phyloP scores from a whole-genome alignment of 176 grass and related monocot species.

The Carex pumila region DNA sequence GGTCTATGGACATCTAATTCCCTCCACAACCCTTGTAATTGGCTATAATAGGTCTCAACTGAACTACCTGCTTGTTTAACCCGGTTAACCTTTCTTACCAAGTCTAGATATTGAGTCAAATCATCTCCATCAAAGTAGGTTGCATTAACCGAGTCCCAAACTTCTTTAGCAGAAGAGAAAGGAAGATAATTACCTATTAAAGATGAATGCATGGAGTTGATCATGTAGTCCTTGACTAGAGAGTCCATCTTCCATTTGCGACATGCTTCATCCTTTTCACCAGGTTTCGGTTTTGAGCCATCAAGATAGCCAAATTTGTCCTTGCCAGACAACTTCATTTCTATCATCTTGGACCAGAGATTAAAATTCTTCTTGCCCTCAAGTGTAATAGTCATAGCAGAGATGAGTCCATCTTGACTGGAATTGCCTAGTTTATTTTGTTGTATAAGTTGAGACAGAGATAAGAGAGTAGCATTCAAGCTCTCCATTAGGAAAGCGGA shows the following conservation, averaged over 20 bases:
- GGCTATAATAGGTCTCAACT: background rate
- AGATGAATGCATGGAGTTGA: background rate
- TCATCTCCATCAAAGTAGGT: background rate
- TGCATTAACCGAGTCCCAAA: background rate
- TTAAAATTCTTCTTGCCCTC: no score
- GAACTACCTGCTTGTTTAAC: background rate
- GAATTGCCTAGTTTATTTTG: no score
- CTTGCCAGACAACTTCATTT: no score
- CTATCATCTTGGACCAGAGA: no score
- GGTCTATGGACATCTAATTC: background rate
- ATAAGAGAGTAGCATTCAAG: no score
- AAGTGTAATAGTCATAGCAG: no score
- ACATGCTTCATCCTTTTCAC: no score
- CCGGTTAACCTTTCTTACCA: background rate
- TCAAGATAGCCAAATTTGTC: no score
- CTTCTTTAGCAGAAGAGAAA: background rate
- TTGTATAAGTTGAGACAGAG: no score
- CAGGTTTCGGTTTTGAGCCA: no score
- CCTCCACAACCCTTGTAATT: background rate
- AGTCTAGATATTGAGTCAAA: background rate
- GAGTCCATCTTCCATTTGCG: background rate
- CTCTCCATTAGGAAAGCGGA: background rate
- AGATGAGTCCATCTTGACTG: no score
- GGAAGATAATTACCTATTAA: constrained; percentile 1
- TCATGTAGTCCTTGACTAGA: background rate